Base-by-base conservation (phyloP, 805 yeast species). In the Saturnispora hagleri region DNA sequence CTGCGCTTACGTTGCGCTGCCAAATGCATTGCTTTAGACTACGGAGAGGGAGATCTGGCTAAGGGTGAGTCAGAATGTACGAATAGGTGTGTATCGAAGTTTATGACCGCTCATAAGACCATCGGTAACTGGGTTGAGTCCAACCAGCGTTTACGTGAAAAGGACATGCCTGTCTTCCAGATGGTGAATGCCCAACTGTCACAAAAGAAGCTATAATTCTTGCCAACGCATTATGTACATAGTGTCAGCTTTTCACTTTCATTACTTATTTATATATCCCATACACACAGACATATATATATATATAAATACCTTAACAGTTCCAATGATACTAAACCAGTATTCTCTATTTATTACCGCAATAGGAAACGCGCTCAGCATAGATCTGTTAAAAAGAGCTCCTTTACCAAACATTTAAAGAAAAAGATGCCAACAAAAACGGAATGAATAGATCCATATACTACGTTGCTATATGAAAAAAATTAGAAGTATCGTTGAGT, bases 51-150 rank as follows among this genome's bases (percentile, higher is more conserved):
- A 50, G 90, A 84, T 28, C 73, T 90, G 57, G 78, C 74, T 71
- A 87, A 86, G 73, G 81, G 75, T 58, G 98, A 90, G 71, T 80
- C 88, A 47, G 73, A 86, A 47, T 90, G 98, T 68, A 77, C 89
- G 56, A 97, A 90, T 71, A 82, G 97, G 76, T 90, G 98, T 74
- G 97, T 90, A 53, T 81, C 95, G 61, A 90, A 90, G 66, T 89
- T 83, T 67, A 86, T 89, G 72, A 75, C 75, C 59, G 83, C 89
- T 45, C 89, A 84, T 64, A 66, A 78, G 44, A 63, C 75, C 50
- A 70, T 87, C 31, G 93, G 91, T 0, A 75, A 72, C 15, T 62
- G 69, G 66, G 71, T 75, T 56, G 73, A 74, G 55, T 27, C 51
- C 6, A 53, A 62, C 60, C 71, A 66, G 57, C 69, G 79, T 34